Conservation (phyloP, 2,329 filamentous ascomycete species). For the Ophiostoma novo-ulmi region DNA sequence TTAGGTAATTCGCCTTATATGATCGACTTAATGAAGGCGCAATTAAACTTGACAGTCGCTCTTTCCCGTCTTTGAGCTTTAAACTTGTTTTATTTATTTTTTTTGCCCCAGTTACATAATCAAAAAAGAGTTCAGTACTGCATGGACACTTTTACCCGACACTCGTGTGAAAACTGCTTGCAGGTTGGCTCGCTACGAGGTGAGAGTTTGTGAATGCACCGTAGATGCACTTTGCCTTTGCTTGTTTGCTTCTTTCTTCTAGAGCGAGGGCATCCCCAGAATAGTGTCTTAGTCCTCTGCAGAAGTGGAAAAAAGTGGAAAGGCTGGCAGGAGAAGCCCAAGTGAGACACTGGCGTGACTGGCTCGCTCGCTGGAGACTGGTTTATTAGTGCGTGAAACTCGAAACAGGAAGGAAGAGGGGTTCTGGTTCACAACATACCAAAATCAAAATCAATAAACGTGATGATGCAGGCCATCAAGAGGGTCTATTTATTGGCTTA, state of each 20-base stretch:
- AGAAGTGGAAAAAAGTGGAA: conserved; percentile 8
- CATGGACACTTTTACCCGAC: not conserved
- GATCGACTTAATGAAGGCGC: not conserved
- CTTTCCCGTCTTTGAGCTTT: not conserved
- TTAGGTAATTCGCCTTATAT: too few species aligned
- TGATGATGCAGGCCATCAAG: not conserved
- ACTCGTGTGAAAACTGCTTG: too few species aligned
- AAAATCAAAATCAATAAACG: not conserved
- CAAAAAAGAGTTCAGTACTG: not conserved
- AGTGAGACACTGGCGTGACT: not conserved
- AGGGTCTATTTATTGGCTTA: too few species aligned
- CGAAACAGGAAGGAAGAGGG: not conserved
- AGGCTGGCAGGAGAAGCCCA: not conserved
- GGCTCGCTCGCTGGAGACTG: too few species aligned
- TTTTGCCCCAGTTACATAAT: too few species aligned
- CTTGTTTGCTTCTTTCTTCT: not conserved
- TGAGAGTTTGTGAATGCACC: not conserved
- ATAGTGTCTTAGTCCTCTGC: not conserved
- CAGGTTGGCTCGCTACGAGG: not conserved
- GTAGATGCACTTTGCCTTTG: not conserved
- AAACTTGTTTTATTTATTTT: not conserved
- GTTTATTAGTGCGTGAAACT: not conserved
- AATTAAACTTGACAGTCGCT: not conserved
- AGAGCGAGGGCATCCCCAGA: not conserved
- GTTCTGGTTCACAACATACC: not conserved